Conservation (phyloP, 2,329 filamentous ascomycete species). For the Verticillium nubilum region DNA sequence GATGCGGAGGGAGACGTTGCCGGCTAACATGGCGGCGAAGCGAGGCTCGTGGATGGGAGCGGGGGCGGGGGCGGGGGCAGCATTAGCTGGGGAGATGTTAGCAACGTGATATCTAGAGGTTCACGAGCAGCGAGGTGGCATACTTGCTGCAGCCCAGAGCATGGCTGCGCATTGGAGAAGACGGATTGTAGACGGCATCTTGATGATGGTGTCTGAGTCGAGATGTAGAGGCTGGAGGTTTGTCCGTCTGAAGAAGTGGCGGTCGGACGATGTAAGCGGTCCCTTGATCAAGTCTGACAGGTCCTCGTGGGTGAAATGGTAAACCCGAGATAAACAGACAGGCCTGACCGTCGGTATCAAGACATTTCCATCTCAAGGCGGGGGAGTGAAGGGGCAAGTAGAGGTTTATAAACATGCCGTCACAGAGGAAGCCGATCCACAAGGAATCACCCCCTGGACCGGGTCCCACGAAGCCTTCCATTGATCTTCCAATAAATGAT, state of each 20-base stretch:
- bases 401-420: neutral
- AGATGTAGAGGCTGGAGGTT: neutral
- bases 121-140: neutral
- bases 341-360: neutral
- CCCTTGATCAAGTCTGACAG: neutral
- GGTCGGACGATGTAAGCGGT: neutral
- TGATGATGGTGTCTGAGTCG: neutral
- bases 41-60: slow-evolving; percentile 4
- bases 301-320: neutral
- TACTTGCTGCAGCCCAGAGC: slow-evolving; percentile 9
- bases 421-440: neutral
- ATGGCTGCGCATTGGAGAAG: slow-evolving; percentile 3
- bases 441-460: neutral
- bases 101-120: neutral
- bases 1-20: slow-evolving; percentile 29
- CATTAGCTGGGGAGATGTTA: slow-evolving; percentile 4
- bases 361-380: neutral
- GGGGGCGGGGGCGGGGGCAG: slow-evolving; percentile 5
- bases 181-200: slow-evolving; percentile 3
- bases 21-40: slow-evolving; percentile 9
- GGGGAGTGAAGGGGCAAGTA: no score
- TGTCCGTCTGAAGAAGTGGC: neutral
- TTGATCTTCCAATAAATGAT: neutral
- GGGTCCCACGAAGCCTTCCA: neutral
- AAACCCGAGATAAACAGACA: neutral